A percentile compares a stretch with the other conserved stretches of the same genome.
Conservation (phyloP, 371 early-diverging fungal species). For the Phascolomyces articulosus region DNA sequence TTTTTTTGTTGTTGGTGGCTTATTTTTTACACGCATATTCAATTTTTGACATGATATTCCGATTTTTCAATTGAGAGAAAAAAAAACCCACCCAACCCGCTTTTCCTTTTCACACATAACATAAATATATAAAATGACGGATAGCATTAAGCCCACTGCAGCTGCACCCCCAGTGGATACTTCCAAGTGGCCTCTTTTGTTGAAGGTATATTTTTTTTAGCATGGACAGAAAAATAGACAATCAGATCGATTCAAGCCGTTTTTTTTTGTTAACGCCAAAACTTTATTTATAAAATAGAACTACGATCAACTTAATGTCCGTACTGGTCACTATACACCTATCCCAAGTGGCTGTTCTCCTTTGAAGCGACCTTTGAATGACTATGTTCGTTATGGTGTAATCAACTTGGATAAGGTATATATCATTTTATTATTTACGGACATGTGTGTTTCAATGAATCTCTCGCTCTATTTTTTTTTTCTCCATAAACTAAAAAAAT, state of each 20-base stretch:
- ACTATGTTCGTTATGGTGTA: constrained; percentile 97
- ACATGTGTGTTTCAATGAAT: background rate
- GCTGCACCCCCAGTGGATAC: constrained; percentile 87
- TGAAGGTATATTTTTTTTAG: constrained; percentile 69
- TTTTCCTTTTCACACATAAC: background rate
- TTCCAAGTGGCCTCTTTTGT: constrained; percentile 93
- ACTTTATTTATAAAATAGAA: constrained; percentile 61
- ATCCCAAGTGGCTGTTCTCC: constrained; percentile 97
- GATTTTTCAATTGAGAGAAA: no score
- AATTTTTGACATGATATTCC: no score
- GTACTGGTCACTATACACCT: constrained; percentile 98
- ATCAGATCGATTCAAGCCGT: background rate
- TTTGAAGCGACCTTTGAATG: constrained; percentile 89
- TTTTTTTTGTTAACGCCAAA: background rate
- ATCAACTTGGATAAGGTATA: constrained; percentile 84
- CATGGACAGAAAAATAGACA: background rate
- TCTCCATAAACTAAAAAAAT: no score
- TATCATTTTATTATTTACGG: background rate
- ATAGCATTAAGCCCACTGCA: constrained; percentile 73
- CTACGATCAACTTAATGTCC: constrained; percentile 97
- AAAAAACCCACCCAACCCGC: no score
- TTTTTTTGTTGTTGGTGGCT: no score
- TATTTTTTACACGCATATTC: no score
- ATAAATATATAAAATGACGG: background rate
- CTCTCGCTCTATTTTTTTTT: constrained; percentile 8